These are phyloP conservation scores for Torulaspora indica DNA, from an alignment of 805 yeast species.

Conservation along the genomic window DNA sequence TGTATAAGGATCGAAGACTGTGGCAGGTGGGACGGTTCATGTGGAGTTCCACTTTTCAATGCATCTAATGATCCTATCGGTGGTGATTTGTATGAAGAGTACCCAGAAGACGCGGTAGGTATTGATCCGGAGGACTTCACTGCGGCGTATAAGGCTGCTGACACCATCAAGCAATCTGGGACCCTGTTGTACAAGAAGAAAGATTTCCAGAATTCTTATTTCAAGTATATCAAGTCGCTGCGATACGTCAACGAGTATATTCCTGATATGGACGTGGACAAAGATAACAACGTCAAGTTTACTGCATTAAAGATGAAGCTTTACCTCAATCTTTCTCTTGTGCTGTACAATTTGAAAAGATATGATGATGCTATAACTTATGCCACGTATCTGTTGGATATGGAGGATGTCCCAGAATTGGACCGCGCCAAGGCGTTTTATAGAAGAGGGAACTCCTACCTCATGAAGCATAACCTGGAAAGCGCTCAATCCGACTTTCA, in stretches of 20 bases:
- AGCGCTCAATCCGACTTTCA: constrained; percentile 47
- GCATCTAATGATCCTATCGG: constrained; percentile 59
- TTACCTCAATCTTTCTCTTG: constrained; percentile 53
- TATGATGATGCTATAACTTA: constrained; percentile 49
- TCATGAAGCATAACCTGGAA: constrained; percentile 43
- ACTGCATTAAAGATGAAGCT: constrained; percentile 41
- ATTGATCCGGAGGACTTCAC: constrained; percentile 54
- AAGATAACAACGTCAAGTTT: constrained; percentile 48
- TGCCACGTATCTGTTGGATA: constrained; percentile 52
- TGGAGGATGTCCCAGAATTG: constrained; percentile 35
- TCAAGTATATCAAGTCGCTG: constrained; percentile 62
- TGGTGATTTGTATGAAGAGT: constrained; percentile 71
- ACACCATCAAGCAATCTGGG: constrained; percentile 63
- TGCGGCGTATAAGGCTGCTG: constrained; percentile 48
- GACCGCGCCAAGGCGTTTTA: constrained; percentile 58
- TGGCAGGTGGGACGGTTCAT: constrained; percentile 56
- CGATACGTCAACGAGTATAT: constrained; percentile 66
- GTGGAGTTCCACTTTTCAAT: constrained; percentile 54
- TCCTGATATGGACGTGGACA: constrained; percentile 63
- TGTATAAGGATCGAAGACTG: constrained; percentile 49
- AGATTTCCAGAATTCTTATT: constrained; percentile 46
- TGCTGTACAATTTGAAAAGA: constrained; percentile 46
- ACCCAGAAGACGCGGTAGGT: constrained; percentile 65
- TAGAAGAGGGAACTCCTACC: constrained; percentile 49
- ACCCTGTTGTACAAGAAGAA: constrained; percentile 53